Evolutionary conservation across 1,284 basidiomycete species (phyloP), one percentile per base, ranked within the genome.

Genomic region (Ustilago nuda): DNA sequence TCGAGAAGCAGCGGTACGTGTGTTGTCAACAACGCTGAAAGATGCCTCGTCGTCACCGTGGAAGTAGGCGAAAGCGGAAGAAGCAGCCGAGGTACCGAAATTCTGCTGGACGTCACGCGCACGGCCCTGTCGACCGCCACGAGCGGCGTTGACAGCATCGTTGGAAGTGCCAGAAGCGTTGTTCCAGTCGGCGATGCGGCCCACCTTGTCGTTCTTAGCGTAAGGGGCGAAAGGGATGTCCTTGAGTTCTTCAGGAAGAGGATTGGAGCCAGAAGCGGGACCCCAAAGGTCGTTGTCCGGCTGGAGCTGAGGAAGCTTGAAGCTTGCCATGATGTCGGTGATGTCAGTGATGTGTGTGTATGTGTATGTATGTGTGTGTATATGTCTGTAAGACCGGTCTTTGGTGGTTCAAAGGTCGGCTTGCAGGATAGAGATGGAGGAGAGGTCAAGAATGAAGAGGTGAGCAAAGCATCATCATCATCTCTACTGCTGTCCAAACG

Each of bases 11-110:
- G 70, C 65, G 17, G 72, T 70, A 19, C 76, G 70, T 39, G 86
- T 93, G 87, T 92, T 95, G 86, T 98, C 95, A 62, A 99, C 97
- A 57, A 99, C 89, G 51, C 94, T 96, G 90, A 99, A 99, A 66
- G 92, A 94, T 33, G 94, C 94, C 88, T 99, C 97, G 86, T 99
- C 96, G 87, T 99, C 96, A 76, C 93, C 95, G 87, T 98, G 95
- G 89, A 96, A 95, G 88, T 98, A 98, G 33, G 94, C 93, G 86
- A 98, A 98, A n/a, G 94, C 94, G 83, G 92, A 95, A 35, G 72
- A 69, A 19, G 76, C 72, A n/a, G 77, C 79, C 12, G 68, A 62
- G 19, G 73, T 73, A 53, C 79, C 80, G 37, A 77, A 81, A 61
- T 68, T 73, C 58, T 78, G 78, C 56, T 76, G 72, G n/a, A 78